Base-by-base conservation (phyloP, 345 rosid genomes). In the Rhodamnia argentea region DNA sequence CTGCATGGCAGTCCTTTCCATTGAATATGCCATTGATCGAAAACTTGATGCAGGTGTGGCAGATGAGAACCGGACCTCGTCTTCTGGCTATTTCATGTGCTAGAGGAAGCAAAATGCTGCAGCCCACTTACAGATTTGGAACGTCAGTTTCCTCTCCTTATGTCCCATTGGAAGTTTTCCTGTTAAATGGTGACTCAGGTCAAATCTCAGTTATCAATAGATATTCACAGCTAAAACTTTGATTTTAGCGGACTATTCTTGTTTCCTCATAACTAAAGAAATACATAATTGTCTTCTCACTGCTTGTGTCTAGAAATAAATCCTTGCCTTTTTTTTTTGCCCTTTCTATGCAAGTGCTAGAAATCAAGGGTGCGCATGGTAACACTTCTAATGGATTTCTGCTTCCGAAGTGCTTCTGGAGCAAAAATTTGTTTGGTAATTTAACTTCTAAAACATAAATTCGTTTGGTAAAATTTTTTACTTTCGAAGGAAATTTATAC, bases 61-160 rank as follows among this genome's bases (percentile, higher is more conserved):
- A 97, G 89, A 97, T 97, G 99, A 97, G 99, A 88, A 96, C 98
- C 0, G 99, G 99, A 32, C 94, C 96, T 0, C 96, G 99, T 22
- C 92, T 96, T 84, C 85, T 94, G 85, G 91, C 97, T 4, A 89
- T 97, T 86, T 92, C 92, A 53, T 97, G 99, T 52, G 89, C 92
- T 1, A 94, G 91, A 89, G 97, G 99, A 37, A 92, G 96, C 93
- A 94, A 89, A 89, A 84, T 97, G 83, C 85, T 97, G 90, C 99
- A 97, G 87, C 99, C 99, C 47, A 89, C 96, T 0, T 95, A 96
- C 90, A 92, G 96, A 89, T 95, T 96, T 89, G 98, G 97, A 86
- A 94, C 94, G 70, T 90, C 89, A 14, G 84, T 89, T 52, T 91
- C 92, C 23, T 94, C 95, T 84, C 95, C 96, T 54, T 96, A 97